These are phyloP conservation scores for Platanus orientalis DNA, from an alignment of 164 flowering plant species.

Conservation along the genomic window DNA sequence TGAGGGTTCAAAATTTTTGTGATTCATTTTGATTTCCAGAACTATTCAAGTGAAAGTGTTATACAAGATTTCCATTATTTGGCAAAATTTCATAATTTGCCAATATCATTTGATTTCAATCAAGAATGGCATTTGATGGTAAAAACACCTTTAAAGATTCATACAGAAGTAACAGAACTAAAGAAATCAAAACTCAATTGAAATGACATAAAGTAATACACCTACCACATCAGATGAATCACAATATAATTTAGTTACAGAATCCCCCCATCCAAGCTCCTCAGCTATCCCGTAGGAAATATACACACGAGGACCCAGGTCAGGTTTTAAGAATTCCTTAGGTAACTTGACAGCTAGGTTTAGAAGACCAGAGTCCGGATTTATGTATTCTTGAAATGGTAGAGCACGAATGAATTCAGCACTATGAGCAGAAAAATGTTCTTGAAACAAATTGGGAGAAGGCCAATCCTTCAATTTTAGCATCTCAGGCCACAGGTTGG, in stretches of 20 bases:
- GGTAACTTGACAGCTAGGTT: slow-evolving; percentile 60
- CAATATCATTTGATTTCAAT: too few species aligned
- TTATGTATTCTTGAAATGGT: slow-evolving; percentile 72
- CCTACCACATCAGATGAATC: slow-evolving; percentile 68
- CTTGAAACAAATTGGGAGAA: slow-evolving; percentile 46
- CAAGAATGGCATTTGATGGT: too few species aligned
- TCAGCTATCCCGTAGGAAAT: slow-evolving; percentile 54
- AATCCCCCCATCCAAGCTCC: slow-evolving; percentile 45
- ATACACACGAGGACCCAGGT: slow-evolving; percentile 52
- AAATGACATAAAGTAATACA: background rate
- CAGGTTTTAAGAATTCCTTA: slow-evolving; percentile 31
- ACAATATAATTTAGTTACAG: slow-evolving; percentile 46
- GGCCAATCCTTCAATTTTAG: slow-evolving; percentile 63
- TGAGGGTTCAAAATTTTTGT: too few species aligned
- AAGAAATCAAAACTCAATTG: too few species aligned
- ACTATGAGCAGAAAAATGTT: slow-evolving; percentile 54
- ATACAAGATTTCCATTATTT: too few species aligned
- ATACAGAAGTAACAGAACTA: too few species aligned
- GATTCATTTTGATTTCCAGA: too few species aligned
- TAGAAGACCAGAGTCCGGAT: slow-evolving; percentile 60
- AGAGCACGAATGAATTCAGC: slow-evolving; percentile 40
- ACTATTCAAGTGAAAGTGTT: too few species aligned
- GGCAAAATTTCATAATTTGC: too few species aligned
- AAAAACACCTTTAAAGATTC: too few species aligned
- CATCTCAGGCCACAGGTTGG: slow-evolving; percentile 38